Evolutionary conservation across 2,329 filamentous ascomycete species (phyloP), one percentile per base, ranked within the genome.

Genomic region (Sordariomycetes sp.): DNA sequence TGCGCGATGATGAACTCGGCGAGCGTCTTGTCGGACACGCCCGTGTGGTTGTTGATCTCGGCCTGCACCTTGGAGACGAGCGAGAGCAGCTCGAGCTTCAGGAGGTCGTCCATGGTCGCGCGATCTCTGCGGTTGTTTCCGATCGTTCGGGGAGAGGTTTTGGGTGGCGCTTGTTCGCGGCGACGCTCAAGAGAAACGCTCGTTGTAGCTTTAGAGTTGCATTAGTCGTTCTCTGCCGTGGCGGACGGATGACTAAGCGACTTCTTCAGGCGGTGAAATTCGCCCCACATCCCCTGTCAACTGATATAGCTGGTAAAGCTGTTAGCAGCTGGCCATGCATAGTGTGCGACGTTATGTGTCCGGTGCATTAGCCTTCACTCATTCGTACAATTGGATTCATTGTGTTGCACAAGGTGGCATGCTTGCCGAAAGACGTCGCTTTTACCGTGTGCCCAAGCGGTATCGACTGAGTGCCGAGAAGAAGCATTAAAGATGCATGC

Each of bases 1-100:
- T 96, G 87, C 60, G 88, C 88, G 67, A 99, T 96, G 65, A 99
- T 84, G 68, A 96, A 99, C 71, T 99, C 94, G 64, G 94, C 91
- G 28, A 99, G 83, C 5, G 90, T 96, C 72, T 95, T 96, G 73
- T 99, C 91, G 68, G 82, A 87, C 64, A 96, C 84, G 58, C 91
- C 90, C 59, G 97, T 73, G 72, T 99, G 89, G 67, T 99, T 99
- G 65, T 95, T 87, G 56, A 99, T 79, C 72, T 99, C 94, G 20
- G 88, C 92, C 15, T 90, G 90, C 64, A 99, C 90, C 70, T 92
- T 96, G 55, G 90, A 94, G 58, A 97, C 90, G 66, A 99, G 85
- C 65, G 91, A 96, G 57, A 99, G 80, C 60, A 95, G 79, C 78
- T 99, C 94, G 68, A 99, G 84, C 64, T 89, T 88, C 70, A 89